phyloP scores from a whole-genome alignment of 1,139 yeast species.

The Yamadazyma kanchanaburiensis region DNA sequence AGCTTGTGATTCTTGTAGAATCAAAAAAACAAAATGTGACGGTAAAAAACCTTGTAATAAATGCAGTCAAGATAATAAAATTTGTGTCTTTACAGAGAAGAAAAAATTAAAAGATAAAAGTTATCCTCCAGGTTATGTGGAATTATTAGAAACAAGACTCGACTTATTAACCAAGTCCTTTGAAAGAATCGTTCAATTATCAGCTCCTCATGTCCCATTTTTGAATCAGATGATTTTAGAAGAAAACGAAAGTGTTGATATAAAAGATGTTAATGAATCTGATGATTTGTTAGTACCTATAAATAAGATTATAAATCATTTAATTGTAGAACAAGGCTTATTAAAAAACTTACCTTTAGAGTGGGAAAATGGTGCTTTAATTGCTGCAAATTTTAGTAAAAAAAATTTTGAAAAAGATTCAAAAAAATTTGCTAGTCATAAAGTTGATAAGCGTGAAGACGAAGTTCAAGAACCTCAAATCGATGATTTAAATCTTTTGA shows the following conservation, averaged over 20 bases:
- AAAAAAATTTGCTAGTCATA: conserved; percentile 31
- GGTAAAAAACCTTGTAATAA: conserved; percentile 75
- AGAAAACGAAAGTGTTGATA: conserved; percentile 4
- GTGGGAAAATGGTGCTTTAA: conserved; percentile 43
- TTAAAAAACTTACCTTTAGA: conserved; percentile 38
- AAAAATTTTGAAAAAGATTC: conserved; percentile 23
- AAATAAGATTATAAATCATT: conserved; percentile 44
- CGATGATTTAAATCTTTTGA: conserved; percentile 13
- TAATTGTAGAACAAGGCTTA: conserved; percentile 37
- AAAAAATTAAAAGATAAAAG: conserved; percentile 57
- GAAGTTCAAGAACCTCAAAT: conserved; percentile 10
- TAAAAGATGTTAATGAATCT: conserved; percentile 1
- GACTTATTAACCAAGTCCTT: conserved; percentile 59
- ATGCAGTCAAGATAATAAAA: conserved; percentile 66
- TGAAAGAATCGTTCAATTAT: conserved; percentile 34
- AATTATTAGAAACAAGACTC: conserved; percentile 64
- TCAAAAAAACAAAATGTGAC: conserved; percentile 73
- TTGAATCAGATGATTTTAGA: conserved; percentile 18
- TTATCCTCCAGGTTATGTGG: conserved; percentile 67
- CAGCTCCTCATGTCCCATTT: conserved; percentile 35
- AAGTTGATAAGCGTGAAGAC: conserved; percentile 5
- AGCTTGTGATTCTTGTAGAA: conserved; percentile 78
- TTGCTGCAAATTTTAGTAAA: conserved; percentile 32
- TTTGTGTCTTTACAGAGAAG: conserved; percentile 73
- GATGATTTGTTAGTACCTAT: conserved; percentile 34